Evolutionary conservation across 306 rosid genomes (phyloP).

Genomic region (Phaseolus lunatus): DNA sequence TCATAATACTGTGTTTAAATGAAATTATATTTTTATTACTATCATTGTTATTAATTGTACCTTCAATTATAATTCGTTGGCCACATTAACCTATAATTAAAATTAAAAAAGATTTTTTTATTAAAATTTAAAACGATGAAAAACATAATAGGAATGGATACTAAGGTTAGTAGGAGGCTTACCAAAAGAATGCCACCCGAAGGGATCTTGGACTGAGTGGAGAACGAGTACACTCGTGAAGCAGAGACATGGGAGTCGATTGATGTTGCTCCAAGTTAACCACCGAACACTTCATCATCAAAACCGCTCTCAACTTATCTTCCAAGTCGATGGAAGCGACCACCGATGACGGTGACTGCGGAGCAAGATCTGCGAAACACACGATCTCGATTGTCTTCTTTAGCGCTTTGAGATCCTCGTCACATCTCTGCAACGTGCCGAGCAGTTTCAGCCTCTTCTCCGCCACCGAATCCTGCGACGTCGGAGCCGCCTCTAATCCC

Average conservation of each 20-base stretch:
- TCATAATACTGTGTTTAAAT: too few relatives aligned
- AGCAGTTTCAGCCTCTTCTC: conserved; percentile 72
- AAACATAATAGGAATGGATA: neutral
- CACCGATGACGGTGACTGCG: conserved; percentile 10
- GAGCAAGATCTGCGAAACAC: conserved; percentile 46
- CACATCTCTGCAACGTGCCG: conserved; percentile 84
- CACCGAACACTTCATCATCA: conserved; percentile 52
- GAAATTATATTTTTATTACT: too few relatives aligned
- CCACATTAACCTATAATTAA: neutral
- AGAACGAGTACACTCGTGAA: conserved; percentile 67
- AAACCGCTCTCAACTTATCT: conserved; percentile 35
- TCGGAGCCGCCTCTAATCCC: conserved; percentile 45
- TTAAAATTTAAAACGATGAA: neutral
- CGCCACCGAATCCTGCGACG: conserved; percentile 44
- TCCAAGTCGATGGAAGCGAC: conserved; percentile 4
- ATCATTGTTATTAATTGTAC: too few relatives aligned
- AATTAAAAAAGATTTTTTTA: neutral
- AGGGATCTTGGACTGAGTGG: conserved; percentile 55
- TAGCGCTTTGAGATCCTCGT: conserved; percentile 74
- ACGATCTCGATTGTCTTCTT: conserved; percentile 76
- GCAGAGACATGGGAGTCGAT: conserved; percentile 73
- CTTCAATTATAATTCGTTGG: too few relatives aligned
- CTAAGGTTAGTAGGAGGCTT: conserved; percentile 1
- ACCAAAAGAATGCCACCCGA: conserved; percentile 54
- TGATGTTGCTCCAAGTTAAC: conserved; percentile 52